Percentiles rank a stretch among this genome's conserved stretches.
Conservation (phyloP, 23 red algal genomes). For the Gracilaria domingensis region DNA sequence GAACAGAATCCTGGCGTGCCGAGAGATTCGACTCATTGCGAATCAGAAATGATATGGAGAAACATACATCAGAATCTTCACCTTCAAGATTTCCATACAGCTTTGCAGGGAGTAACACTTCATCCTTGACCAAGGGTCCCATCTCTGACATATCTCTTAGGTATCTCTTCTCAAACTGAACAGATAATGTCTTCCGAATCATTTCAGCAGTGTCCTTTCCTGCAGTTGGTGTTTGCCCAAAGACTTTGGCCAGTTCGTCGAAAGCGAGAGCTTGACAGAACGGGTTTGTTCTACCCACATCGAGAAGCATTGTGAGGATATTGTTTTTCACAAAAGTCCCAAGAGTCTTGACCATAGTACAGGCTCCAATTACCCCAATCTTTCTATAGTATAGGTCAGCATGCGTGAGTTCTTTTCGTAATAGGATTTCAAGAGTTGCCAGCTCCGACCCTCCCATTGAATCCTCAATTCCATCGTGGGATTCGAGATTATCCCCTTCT, state of each 20-base stretch:
- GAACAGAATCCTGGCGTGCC: slow-evolving; percentile 45
- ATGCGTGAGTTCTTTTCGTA: slow-evolving; percentile 77
- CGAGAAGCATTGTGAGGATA: slow-evolving; percentile 53
- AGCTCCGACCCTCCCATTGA: slow-evolving; percentile 47
- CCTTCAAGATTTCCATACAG: slow-evolving; percentile 68
- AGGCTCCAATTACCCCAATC: slow-evolving; percentile 75
- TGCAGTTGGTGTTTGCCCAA: not conserved
- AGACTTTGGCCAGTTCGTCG: slow-evolving; percentile 62
- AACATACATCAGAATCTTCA: slow-evolving; percentile 49
- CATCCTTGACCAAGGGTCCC: slow-evolving; percentile 29
- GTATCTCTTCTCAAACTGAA: slow-evolving; percentile 59
- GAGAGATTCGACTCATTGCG: slow-evolving; percentile 45
- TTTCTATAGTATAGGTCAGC: slow-evolving; percentile 54
- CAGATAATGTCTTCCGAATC: slow-evolving; percentile 49
- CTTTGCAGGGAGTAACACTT: slow-evolving; percentile 41
- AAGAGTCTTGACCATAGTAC: slow-evolving; percentile 66
- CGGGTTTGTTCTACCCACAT: slow-evolving; percentile 42
- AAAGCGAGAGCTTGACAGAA: slow-evolving; percentile 63
- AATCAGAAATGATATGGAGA: slow-evolving; percentile 56
- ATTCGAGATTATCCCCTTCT: not conserved
- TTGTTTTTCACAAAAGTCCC: slow-evolving; percentile 42
- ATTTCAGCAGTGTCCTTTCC: slow-evolving; percentile 34
- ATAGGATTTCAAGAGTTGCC: slow-evolving; percentile 60
- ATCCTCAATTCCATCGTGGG: not conserved
- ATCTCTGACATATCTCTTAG: slow-evolving; percentile 25